phyloP scores from a whole-genome alignment of 2,329 filamentous ascomycete genomes.

The Fusarium aywerte region DNA sequence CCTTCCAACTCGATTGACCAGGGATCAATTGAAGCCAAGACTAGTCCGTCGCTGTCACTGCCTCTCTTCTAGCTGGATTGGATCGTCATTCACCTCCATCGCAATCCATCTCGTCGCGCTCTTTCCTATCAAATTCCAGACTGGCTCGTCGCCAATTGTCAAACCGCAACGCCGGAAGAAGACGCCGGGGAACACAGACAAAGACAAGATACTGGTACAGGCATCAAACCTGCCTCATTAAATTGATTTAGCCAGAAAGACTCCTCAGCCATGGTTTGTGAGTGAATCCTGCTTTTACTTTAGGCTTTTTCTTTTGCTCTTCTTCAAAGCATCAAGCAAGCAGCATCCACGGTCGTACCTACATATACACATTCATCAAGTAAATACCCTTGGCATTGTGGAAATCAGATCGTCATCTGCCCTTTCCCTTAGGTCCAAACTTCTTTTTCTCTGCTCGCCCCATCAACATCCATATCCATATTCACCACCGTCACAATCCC shows the following conservation, averaged over 20 bases:
- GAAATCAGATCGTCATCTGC: slow-evolving; percentile 4
- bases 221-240: neutral
- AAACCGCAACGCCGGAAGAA: slow-evolving; percentile 3
- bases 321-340: slow-evolving; percentile 1
- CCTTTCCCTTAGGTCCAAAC: slow-evolving; percentile 13
- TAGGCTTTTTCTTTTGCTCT: slow-evolving; percentile 8
- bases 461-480: neutral
- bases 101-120: slow-evolving; percentile 4
- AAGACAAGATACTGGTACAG: neutral
- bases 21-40: slow-evolving; percentile 1
- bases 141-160: neutral
- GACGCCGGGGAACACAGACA: neutral
- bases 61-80: slow-evolving; percentile 10
- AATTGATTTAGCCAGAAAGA: slow-evolving; percentile 6
- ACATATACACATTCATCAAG: neutral
- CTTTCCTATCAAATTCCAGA: slow-evolving; percentile 5
- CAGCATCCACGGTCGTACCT: neutral
- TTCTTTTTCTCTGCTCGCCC: neutral
- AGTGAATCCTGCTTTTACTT: slow-evolving; percentile 24
- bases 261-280: slow-evolving; percentile 32
- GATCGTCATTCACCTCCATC: slow-evolving; percentile 20
- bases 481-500: slow-evolving; percentile 23
- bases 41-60: slow-evolving; percentile 3
- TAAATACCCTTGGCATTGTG: slow-evolving; percentile 4
- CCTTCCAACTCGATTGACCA: slow-evolving; percentile 16